Evolutionary conservation across 768 basidiomycete species (phyloP).

Genomic region (Sistotremastrum suecicum): DNA sequence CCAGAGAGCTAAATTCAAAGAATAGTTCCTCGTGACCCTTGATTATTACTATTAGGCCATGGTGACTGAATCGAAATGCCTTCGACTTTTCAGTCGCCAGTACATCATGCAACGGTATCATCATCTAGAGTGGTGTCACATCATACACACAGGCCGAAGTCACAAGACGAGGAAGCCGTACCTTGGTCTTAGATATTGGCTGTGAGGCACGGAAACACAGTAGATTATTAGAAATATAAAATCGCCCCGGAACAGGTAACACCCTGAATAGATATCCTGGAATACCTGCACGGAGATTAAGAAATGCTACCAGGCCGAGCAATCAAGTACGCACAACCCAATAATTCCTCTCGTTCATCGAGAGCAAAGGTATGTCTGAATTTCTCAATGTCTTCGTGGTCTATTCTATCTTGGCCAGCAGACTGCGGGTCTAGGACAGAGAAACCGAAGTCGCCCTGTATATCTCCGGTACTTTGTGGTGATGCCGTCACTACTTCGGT

Average conservation of each 20-base stretch:
- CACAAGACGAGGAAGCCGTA: slow-evolving; percentile 22
- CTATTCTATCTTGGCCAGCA: slow-evolving; percentile 19
- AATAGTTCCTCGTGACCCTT: slow-evolving; percentile 97
- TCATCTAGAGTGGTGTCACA: slow-evolving; percentile 49
- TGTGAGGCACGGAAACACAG: slow-evolving; percentile 86
- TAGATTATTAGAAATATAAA: slow-evolving; percentile 84
- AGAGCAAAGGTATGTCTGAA: slow-evolving; percentile 76
- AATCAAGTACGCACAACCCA: slow-evolving; percentile 58
- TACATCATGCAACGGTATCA: slow-evolving; percentile 82
- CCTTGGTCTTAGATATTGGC: slow-evolving; percentile 59
- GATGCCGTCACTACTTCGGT: slow-evolving; percentile 18
- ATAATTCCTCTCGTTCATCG: slow-evolving; percentile 70
- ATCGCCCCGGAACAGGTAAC: slow-evolving; percentile 75
- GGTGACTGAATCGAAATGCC: slow-evolving; percentile 80
- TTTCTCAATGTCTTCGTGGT: slow-evolving; percentile 54
- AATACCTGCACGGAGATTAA: slow-evolving; percentile 46
- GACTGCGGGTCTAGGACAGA: slow-evolving; percentile 73
- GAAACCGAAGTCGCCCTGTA: slow-evolving; percentile 50
- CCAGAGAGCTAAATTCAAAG: slow-evolving; percentile 79
- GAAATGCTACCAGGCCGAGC: slow-evolving; percentile 4
- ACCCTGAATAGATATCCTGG: slow-evolving; percentile 82
- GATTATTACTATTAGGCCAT: slow-evolving; percentile 80
- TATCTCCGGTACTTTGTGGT: slow-evolving; percentile 18
- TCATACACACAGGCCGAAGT: slow-evolving; percentile 1
- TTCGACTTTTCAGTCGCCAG: slow-evolving; percentile 72